phyloP scores from a whole-genome alignment of 257 asterid species.

The Avicennia marina region DNA sequence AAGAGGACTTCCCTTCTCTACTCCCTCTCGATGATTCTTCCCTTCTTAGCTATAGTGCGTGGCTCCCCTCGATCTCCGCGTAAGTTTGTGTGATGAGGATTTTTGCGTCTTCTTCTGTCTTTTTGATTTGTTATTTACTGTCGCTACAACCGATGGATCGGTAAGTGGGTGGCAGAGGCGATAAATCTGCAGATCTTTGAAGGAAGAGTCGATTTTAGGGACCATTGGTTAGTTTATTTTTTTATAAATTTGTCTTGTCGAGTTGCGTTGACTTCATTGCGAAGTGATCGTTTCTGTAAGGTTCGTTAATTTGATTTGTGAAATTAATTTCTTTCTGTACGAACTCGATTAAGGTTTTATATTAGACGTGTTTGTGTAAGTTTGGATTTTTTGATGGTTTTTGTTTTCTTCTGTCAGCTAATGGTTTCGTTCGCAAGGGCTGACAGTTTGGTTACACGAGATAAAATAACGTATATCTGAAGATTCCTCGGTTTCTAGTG shows the following conservation, averaged over 20 bases:
- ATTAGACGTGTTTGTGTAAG: too few relatives aligned
- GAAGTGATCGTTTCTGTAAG: constrained; percentile 16
- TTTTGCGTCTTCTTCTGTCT: too few relatives aligned
- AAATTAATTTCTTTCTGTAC: background rate
- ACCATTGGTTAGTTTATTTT: constrained; percentile 13
- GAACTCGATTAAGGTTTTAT: background rate
- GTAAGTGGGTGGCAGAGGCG: background rate
- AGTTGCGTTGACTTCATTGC: constrained; percentile 37
- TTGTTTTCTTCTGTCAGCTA: too few relatives aligned
- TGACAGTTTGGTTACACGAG: too few relatives aligned
- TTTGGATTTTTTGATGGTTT: too few relatives aligned
- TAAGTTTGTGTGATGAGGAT: too few relatives aligned
- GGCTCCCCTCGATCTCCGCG: too few relatives aligned
- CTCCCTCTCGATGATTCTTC: too few relatives aligned
- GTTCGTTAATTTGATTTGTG: background rate
- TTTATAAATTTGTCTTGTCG: background rate
- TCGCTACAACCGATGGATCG: constrained; percentile 27
- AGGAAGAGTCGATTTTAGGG: background rate
- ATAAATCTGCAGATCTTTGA: constrained; percentile 25
- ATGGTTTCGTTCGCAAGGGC: too few relatives aligned
- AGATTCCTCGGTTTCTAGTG: background rate
- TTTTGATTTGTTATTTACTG: background rate
- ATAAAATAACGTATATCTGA: background rate
- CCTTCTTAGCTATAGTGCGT: too few relatives aligned
- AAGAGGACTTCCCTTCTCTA: too few relatives aligned